Evolutionary conservation across 2,329 filamentous ascomycete genomes (phyloP).

Genomic region (Colletotrichum magnum): DNA sequence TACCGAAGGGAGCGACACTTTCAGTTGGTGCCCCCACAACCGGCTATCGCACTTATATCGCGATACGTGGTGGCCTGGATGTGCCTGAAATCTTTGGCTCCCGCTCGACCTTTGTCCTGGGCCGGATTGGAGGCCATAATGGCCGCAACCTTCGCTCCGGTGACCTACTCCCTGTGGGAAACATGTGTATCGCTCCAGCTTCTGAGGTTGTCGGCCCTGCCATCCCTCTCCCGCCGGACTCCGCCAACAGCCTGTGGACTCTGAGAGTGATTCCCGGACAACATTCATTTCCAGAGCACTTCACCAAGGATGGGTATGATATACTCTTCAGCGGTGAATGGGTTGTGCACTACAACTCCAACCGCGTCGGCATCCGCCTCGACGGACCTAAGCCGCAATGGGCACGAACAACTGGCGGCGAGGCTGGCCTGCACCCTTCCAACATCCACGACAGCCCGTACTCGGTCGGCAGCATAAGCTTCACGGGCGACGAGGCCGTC

Average conservation of each 20-base stretch:
- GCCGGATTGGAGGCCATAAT: conserved; percentile 51
- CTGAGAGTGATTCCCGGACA: conserved; percentile 56
- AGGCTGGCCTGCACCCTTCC: conserved; percentile 57
- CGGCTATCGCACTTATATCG: conserved; percentile 53
- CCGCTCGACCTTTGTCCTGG: conserved; percentile 50
- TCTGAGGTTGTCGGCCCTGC: conserved; percentile 1
- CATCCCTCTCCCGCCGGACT: conserved; percentile 45
- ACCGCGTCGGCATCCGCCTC: conserved; percentile 56
- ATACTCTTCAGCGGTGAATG: conserved; percentile 52
- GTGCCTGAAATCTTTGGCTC: conserved; percentile 52
- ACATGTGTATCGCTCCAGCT: neutral
- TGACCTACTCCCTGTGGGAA: conserved; percentile 48
- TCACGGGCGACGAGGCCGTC: conserved; percentile 58
- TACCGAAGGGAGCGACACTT: conserved; percentile 47
- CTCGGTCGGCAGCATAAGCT: conserved; percentile 58
- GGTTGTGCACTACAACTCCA: conserved; percentile 58
- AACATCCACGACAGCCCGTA: conserved; percentile 58
- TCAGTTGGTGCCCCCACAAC: conserved; percentile 44
- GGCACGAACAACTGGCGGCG: conserved; percentile 54
- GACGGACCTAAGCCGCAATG: conserved; percentile 54
- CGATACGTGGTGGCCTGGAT: conserved; percentile 52
- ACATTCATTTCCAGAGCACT: conserved; percentile 55
- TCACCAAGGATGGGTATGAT: conserved; percentile 49
- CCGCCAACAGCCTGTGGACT: conserved; percentile 45
- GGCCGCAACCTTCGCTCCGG: conserved; percentile 50